phyloP scores from a whole-genome alignment of 1,139 yeast species.

The Waltiozyma sp. region DNA sequence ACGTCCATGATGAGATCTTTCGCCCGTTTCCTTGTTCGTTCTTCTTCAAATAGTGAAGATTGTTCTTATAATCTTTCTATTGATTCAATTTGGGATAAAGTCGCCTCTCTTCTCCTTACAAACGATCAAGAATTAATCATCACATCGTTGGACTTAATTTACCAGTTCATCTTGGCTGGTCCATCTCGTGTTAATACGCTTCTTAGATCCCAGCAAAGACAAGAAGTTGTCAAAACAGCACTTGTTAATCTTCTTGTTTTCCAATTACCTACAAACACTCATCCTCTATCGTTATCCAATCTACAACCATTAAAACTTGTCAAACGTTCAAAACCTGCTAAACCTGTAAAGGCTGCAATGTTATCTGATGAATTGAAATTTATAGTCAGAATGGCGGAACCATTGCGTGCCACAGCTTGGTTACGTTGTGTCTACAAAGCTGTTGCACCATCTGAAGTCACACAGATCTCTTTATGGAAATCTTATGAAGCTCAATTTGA shows the following conservation, averaged over 20 bases:
- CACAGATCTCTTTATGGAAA: conserved; percentile 94
- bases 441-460: conserved; percentile 66
- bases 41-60: conserved; percentile 32
- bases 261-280: conserved; percentile 26
- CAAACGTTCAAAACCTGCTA: conserved; percentile 33
- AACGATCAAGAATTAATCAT: conserved; percentile 53
- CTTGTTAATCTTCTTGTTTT: conserved; percentile 54
- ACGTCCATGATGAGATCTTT: conserved; percentile 43
- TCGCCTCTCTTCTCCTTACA: conserved; percentile 33
- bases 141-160: conserved; percentile 54
- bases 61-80: conserved; percentile 32
- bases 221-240: conserved; percentile 40
- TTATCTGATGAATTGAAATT: conserved; percentile 48
- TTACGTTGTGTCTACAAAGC: conserved; percentile 87
- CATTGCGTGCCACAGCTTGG: conserved; percentile 91
- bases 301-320: conserved; percentile 30
- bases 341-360: conserved; percentile 50
- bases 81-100: conserved; percentile 26
- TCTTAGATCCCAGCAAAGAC: conserved; percentile 29
- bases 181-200: conserved; percentile 26
- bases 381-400: conserved; percentile 64
- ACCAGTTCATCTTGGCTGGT: conserved; percentile 51
- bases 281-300: conserved; percentile 23
- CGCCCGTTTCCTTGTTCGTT: conserved; percentile 36
- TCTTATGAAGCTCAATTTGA: conserved; percentile 83